Evolutionary conservation across 805 yeast genomes (phyloP), one percentile per base, ranked within the genome.

Genomic region (Blastobotrys americana): DNA sequence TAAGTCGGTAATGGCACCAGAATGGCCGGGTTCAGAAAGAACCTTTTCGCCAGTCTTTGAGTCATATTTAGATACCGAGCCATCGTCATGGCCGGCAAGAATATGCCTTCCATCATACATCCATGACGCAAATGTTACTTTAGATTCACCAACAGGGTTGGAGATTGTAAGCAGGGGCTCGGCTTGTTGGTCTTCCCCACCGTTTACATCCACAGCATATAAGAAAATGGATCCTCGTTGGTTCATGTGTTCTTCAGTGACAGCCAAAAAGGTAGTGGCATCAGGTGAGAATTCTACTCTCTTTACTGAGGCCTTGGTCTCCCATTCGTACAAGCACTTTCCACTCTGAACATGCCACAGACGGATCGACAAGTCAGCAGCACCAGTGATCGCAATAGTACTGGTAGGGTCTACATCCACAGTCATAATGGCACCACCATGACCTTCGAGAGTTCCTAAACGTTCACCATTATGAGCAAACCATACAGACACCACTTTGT

Each of bases 391-490:
- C 52, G 86, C 80, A 50, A 75, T 74, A 34, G 73, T 70, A n/a
- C 90, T 73, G 45, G 75, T 73, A 27, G 65, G 63, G 64, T 86
- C 93, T 38, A 88, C 82, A 63, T 89, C 97, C 53, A 93, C 81
- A 27, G 96, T 81, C 93, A 95, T 87, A 58, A 93, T 82, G 44
- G 96, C 84, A 80, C 98, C 98, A 47, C 74, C 74, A 65, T 93
- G 97, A 6, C 89, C 89, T 36, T 68, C 78, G 55, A 86, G 77
- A 48, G 99, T 93, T 41, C 98, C 99, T 47, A 93, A 68, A 66
- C 97, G 79, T 69, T 93, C 98, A 58, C 99, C 99, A 64, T 89
- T 90, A 51, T 84, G 80, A 23, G 97, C 78, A 67, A 77, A 93
- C 97, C 97, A 94, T 50, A 90, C 82, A 39, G 89, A 82, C 1